A percentile compares a stretch with the other conserved stretches of the same genome.
Evolutionary conservation across 345 rosid species (phyloP).

Genomic region (Eucalyptus curtisii): DNA sequence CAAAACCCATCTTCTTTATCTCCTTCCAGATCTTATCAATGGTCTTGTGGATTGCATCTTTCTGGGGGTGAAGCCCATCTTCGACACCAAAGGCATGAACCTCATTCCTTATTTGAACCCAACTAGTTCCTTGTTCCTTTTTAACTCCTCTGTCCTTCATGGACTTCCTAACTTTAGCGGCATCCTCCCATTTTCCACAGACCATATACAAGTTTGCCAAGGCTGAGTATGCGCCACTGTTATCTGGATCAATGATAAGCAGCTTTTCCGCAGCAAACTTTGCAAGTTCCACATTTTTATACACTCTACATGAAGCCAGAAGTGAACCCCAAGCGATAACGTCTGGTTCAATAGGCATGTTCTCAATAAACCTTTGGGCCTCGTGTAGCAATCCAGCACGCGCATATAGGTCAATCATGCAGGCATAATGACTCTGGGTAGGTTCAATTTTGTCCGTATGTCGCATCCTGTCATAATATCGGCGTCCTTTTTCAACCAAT

Average conservation of each 20-base stretch:
- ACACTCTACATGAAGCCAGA: slow-evolving; percentile 65
- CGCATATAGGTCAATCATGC: slow-evolving; percentile 81
- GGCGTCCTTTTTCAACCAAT: slow-evolving; percentile 51
- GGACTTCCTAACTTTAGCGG: slow-evolving; percentile 61
- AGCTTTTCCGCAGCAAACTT: slow-evolving; percentile 58
- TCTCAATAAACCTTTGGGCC: slow-evolving; percentile 47
- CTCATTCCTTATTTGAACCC: slow-evolving; percentile 56
- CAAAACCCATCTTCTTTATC: slow-evolving; percentile 79
- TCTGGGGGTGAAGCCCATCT: slow-evolving; percentile 58
- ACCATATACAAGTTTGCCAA: slow-evolving; percentile 71
- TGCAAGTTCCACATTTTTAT: slow-evolving; percentile 65
- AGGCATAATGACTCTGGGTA: slow-evolving; percentile 68
- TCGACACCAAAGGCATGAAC: slow-evolving; percentile 78
- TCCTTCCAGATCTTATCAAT: slow-evolving; percentile 70
- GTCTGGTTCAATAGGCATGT: slow-evolving; percentile 80
- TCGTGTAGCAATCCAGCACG: slow-evolving; percentile 71
- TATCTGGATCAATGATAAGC: slow-evolving; percentile 63
- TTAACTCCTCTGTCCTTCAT: slow-evolving; percentile 81
- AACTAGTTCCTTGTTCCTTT: slow-evolving; percentile 87
- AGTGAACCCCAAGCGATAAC: slow-evolving; percentile 85
- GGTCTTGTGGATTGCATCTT: slow-evolving; percentile 50
- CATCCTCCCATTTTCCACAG: slow-evolving; percentile 76
- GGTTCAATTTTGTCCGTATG: slow-evolving; percentile 58
- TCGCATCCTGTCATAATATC: slow-evolving; percentile 52
- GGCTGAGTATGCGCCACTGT: slow-evolving; percentile 90